These are phyloP conservation scores for Diaporthe citrichinensis DNA, from an alignment of 2,329 filamentous ascomycete species.

Conservation along the genomic window DNA sequence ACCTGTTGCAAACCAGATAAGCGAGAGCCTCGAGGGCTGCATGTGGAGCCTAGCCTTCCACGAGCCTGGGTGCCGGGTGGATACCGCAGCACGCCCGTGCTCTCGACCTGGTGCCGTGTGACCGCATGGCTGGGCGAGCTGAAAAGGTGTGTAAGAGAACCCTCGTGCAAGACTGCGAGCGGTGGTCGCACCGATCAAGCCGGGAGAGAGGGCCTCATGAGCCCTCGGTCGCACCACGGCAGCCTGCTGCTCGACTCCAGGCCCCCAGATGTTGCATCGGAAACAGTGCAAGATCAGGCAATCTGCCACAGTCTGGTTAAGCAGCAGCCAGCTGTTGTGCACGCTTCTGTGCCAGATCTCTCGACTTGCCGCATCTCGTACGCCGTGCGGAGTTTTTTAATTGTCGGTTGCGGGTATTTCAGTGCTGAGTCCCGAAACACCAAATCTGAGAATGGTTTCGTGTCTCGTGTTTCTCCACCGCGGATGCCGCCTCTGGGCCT, in stretches of 20 bases:
- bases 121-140: conserved; percentile 28
- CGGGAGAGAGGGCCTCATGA: background rate
- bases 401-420: conserved; percentile 22
- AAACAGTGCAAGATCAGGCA: background rate
- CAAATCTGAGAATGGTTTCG: conserved; percentile 35
- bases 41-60: conserved; percentile 2
- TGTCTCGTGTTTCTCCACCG: conserved; percentile 33
- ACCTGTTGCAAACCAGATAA: conserved; percentile 36
- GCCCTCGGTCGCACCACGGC: conserved; percentile 21
- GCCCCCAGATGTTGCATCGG: background rate
- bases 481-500: conserved; percentile 23
- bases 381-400: conserved; percentile 10
- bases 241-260: conserved; percentile 18
- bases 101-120: conserved; percentile 25
- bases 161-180: conserved; percentile 32
- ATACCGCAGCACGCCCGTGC: conserved; percentile 1
- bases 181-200: conserved; percentile 24
- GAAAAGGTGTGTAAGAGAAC: conserved; percentile 1
- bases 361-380: conserved; percentile 29
- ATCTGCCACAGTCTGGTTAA: conserved; percentile 10
- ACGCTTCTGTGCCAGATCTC: background rate
- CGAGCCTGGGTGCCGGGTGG: conserved; percentile 27
- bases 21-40: conserved; percentile 25
- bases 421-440: conserved; percentile 37
- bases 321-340: conserved; percentile 9